Evolutionary conservation across 2,329 filamentous ascomycete species (phyloP).

Genomic region (Aureobasidium zeae): DNA sequence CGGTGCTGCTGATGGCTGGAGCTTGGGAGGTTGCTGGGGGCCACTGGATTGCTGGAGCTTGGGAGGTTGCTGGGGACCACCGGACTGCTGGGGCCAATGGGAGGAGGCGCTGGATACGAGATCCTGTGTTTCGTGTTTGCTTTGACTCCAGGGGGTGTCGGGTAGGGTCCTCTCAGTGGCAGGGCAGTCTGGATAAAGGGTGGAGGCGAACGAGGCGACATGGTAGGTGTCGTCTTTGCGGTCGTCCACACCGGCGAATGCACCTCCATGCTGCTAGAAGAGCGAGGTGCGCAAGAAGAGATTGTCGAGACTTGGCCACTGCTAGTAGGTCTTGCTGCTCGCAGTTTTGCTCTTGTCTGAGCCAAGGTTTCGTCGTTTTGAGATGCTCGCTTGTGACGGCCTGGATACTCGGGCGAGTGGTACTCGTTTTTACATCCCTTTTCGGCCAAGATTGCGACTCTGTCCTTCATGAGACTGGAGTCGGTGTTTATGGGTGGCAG

Average conservation of each 20-base stretch:
- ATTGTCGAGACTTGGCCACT: not conserved
- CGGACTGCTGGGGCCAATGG: too few species aligned
- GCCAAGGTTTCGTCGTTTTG: too few species aligned
- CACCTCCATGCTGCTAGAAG: constrained; percentile 12
- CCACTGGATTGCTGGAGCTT: too few species aligned
- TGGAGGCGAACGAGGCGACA: constrained; percentile 37
- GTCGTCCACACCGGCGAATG: constrained; percentile 23
- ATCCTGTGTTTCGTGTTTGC: too few species aligned
- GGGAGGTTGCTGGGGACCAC: too few species aligned
- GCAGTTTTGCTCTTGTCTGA: constrained; percentile 43
- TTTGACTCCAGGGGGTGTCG: constrained; percentile 31
- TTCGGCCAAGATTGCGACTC: not conserved
- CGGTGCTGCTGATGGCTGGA: too few species aligned
- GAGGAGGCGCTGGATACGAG: too few species aligned
- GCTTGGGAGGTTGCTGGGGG: too few species aligned
- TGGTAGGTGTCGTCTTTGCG: constrained; percentile 46
- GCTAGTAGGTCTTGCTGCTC: constrained; percentile 10
- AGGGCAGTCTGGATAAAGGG: constrained; percentile 20
- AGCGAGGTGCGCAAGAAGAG: constrained; percentile 12
- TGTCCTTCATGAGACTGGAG: not conserved
- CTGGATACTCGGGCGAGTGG: too few species aligned
- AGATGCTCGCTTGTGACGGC: too few species aligned
- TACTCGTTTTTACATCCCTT: too few species aligned
- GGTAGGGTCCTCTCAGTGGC: constrained; percentile 2
- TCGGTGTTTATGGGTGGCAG: not conserved